These are phyloP conservation scores for Talaromyces stipitatus DNA, from an alignment of 495 filamentous ascomycete genomes.

Conservation along the genomic window DNA sequence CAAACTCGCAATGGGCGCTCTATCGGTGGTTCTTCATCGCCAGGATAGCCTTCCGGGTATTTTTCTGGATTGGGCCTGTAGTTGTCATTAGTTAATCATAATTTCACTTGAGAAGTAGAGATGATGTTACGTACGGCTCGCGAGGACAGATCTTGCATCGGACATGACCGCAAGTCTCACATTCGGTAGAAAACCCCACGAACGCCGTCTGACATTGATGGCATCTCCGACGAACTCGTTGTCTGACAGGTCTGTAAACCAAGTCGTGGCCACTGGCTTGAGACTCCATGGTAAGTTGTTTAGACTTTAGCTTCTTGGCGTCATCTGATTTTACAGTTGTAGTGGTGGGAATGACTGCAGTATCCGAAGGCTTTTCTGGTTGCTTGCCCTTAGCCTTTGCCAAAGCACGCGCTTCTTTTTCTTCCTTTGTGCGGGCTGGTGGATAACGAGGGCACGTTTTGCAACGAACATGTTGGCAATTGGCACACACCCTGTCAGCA, in stretches of 20 bases:
- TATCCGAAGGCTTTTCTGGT: conserved; percentile 10
- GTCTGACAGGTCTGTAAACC: conserved; percentile 55
- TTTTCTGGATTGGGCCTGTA: conserved; percentile 60
- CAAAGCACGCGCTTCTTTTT: conserved; percentile 29
- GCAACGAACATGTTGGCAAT: conserved; percentile 70
- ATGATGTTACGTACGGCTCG: conserved; percentile 59
- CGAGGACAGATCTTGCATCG: conserved; percentile 78
- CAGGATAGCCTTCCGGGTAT: conserved; percentile 71
- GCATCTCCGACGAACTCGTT: conserved; percentile 69
- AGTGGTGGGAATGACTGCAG: conserved; percentile 3
- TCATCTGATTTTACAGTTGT: conserved; percentile 16
- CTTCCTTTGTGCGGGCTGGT: conserved; percentile 36
- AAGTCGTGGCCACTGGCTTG: conserved; percentile 63
- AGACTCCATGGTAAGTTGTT: conserved; percentile 50
- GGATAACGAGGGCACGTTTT: conserved; percentile 72
- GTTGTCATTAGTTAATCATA: conserved; percentile 6
- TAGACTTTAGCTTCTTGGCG: conserved; percentile 14
- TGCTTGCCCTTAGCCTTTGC: conserved; percentile 32
- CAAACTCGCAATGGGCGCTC: conserved; percentile 28
- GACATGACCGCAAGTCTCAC: conserved; percentile 61
- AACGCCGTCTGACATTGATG: conserved; percentile 68
- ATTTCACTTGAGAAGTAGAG: neutral
- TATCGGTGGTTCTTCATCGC: conserved; percentile 45
- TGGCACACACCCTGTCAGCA: conserved; percentile 58
- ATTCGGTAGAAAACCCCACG: conserved; percentile 48